Percentiles rank a stretch among this genome's conserved stretches.
These are phyloP conservation scores for Solanum hybrid DNA, from an alignment of 305 asterid species.

Conservation along the genomic window DNA sequence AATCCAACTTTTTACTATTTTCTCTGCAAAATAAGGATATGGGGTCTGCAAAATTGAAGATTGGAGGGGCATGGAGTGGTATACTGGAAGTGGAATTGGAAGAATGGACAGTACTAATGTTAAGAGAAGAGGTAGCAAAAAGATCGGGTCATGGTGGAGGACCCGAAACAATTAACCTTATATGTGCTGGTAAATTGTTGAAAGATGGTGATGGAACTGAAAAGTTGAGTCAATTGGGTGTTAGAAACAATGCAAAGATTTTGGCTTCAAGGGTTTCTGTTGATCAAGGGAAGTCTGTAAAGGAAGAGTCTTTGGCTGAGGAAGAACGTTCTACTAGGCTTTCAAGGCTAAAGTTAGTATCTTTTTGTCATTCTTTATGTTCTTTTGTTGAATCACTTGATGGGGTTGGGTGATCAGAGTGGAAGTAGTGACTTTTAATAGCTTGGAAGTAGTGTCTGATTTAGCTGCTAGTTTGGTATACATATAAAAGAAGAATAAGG, in stretches of 20 bases:
- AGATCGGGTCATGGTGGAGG: conserved; percentile 44
- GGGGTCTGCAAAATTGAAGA: conserved; percentile 54
- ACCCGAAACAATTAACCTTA: conserved; percentile 50
- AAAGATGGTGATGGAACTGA: conserved; percentile 58
- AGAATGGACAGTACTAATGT: conserved; percentile 71
- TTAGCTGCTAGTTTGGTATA: background rate
- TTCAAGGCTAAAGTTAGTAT: conserved; percentile 58
- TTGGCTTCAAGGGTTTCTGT: conserved; percentile 57
- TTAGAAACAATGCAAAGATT: conserved; percentile 63
- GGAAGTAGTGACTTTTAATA: background rate
- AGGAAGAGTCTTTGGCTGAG: conserved; percentile 73
- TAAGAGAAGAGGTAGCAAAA: conserved; percentile 58
- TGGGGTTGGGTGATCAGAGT: background rate
- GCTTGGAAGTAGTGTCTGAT: background rate
- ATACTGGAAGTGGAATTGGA: conserved; percentile 68
- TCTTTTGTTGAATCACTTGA: background rate
- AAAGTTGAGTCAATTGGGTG: conserved; percentile 60
- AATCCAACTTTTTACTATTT: background rate
- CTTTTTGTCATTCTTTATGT: background rate
- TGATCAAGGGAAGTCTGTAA: conserved; percentile 56
- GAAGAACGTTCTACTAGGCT: conserved; percentile 74
- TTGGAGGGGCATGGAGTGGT: conserved; percentile 94
- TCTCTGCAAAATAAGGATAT: conserved; percentile 6
- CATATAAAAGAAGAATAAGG: background rate
- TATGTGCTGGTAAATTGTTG: conserved; percentile 62